Evolutionary conservation across 768 basidiomycete genomes (phyloP).

Genomic region (Cubamyces lactineus): DNA sequence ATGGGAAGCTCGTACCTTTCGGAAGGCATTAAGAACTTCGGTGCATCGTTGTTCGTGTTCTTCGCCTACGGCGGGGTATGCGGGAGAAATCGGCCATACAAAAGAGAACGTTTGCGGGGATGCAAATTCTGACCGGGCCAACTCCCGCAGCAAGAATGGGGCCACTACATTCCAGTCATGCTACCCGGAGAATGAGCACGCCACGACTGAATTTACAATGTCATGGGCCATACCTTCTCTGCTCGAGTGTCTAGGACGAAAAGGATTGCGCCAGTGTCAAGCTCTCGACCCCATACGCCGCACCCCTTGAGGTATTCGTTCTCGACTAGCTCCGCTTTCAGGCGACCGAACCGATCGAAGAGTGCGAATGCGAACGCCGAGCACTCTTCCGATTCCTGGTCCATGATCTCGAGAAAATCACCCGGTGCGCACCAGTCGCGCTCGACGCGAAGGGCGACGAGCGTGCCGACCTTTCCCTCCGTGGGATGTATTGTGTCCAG

Average conservation of each 20-base stretch:
- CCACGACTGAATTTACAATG: not conserved
- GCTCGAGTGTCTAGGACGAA: slow-evolving; percentile 33
- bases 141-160: slow-evolving; percentile 11
- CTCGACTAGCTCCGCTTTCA: slow-evolving; percentile 33
- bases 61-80: not conserved
- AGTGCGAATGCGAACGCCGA: slow-evolving; percentile 33
- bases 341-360: slow-evolving; percentile 35
- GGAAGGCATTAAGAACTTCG: slow-evolving; percentile 14
- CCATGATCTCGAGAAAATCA: slow-evolving; percentile 26
- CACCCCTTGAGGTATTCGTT: slow-evolving; percentile 35
- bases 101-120: slow-evolving; percentile 7
- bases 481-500: slow-evolving; percentile 13
- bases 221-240: slow-evolving; percentile 22
- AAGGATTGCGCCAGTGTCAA: slow-evolving; percentile 34
- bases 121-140: slow-evolving; percentile 16
- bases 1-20: slow-evolving; percentile 15
- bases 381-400: slow-evolving; percentile 38
- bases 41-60: not conserved
- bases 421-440: not conserved
- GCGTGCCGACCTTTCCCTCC: slow-evolving; percentile 10
- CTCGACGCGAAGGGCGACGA: slow-evolving; percentile 17
- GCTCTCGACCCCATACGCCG: slow-evolving; percentile 37
- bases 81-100: slow-evolving; percentile 20
- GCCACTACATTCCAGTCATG: slow-evolving; percentile 11
- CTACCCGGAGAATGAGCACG: not conserved